Evolutionary conservation across 345 rosid genomes (phyloP), one percentile per base, ranked within the genome.

Genomic region (Populus euphratica): DNA sequence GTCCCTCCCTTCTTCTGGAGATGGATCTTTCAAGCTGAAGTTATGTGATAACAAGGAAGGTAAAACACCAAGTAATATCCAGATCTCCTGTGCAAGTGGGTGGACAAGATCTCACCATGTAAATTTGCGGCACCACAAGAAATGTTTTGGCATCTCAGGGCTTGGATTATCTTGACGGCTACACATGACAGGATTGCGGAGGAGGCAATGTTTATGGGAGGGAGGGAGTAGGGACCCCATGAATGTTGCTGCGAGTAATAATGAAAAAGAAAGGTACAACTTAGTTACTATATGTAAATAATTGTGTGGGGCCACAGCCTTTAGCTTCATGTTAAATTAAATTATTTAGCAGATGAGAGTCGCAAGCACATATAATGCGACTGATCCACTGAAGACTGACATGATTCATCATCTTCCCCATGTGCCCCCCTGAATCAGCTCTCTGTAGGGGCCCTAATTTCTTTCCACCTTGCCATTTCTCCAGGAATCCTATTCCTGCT

Each of bases 301-400:
- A 44, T 17, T 59, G 29, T 17, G 8, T 1, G 27, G n/a, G 61
- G 8, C 54, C 39, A 44, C 61, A 8, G 10, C 31, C 8, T 5
- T 8, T 38, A 20, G 31, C 67, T 13, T 9, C 4, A 59, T 73
- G 39, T 14, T 4, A 21, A 20, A 2, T 9, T 10, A n/a, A 33
- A 73, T 73, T 73, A 38, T 73, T 73, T 25, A 16, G 75, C 69
- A 41, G 59, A 71, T 61, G 38, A 50, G 11, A 41, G 44, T 41
- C 13, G 10, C 13, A 2, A 69, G 43, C 66, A 27, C n/a, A 70
- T 35, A 79, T 69, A 73, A 78, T 78, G 75, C 63, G 47, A 76
- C 80, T 70, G 82, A 78, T 75, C 39, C 72, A 68, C 78, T 70
- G 47, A 44, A 66, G 80, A 43, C 76, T 69, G 82, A 75, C 52